Evolutionary conservation across 306 rosid species (phyloP).

Genomic region (Glycine soja): DNA sequence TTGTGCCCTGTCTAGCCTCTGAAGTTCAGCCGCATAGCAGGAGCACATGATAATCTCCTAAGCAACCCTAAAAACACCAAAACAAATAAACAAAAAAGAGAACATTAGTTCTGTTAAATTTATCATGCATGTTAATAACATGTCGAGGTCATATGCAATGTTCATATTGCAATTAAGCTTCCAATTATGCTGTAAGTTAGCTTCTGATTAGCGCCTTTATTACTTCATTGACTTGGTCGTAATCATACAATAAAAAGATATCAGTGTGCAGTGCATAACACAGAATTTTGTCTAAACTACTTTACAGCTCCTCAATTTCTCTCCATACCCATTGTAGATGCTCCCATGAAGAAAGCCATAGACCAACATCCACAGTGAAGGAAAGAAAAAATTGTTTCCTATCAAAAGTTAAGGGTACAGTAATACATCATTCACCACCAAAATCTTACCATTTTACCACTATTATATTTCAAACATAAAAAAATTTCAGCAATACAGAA

Average conservation of each 20-base stretch:
- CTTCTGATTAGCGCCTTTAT: too few relatives aligned
- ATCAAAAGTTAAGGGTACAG: slow-evolving; percentile 23
- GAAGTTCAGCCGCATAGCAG: too few relatives aligned
- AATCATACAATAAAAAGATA: background rate
- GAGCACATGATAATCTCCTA: too few relatives aligned
- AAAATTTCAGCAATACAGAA: slow-evolving; percentile 13
- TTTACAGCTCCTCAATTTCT: slow-evolving; percentile 19
- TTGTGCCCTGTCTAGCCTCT: too few relatives aligned
- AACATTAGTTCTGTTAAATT: too few relatives aligned
- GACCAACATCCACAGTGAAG: slow-evolving; percentile 13
- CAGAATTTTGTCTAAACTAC: slow-evolving; percentile 13
- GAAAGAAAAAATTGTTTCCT: slow-evolving; percentile 28
- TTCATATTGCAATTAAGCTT: too few relatives aligned
- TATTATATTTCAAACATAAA: slow-evolving; percentile 26
- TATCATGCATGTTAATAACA: too few relatives aligned
- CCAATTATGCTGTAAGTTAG: too few relatives aligned
- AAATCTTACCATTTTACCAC: slow-evolving; percentile 6
- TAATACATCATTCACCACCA: slow-evolving; percentile 37
- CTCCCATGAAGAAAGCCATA: slow-evolving; percentile 23
- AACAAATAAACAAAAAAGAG: too few relatives aligned
- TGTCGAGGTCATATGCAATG: too few relatives aligned
- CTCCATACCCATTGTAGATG: slow-evolving; percentile 20
- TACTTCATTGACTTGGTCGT: too few relatives aligned
- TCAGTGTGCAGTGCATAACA: background rate
- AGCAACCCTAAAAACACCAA: too few relatives aligned